Evolutionary conservation across 257 asterid genomes (phyloP), one percentile per base, ranked within the genome.

Genomic region (Solanum clarkiae): DNA sequence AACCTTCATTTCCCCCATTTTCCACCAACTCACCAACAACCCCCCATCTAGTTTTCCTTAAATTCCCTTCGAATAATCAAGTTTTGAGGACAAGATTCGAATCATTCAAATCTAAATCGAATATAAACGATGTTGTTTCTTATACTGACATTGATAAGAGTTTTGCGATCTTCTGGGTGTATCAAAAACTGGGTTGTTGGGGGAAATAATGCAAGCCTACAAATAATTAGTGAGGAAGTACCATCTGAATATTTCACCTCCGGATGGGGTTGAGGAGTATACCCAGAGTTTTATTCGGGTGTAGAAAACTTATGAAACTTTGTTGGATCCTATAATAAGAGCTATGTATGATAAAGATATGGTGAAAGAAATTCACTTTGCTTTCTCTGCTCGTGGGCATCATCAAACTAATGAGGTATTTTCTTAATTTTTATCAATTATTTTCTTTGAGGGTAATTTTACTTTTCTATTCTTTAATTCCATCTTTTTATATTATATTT

Each of bases 211-310:
- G 29, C 97, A 91, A 47, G 99, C 99, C 70, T 95, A 95, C 90
- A 95, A 94, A 91, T 95, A 91, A 89, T 86, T 95, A 14, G 99
- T 95, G 5, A 82, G 97, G 85, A 92, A 93, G 94, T 95, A 93
- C 87, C 99, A 95, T 89, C 99, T 98, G 84, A 98, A 95, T 86
- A 96, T 95, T 1, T 95, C 97, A 5, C 99, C 99, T 1, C 97
- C 98, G 87, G 98, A 66, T 85, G 95, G 91, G 93, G 93, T 88
- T 51, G 91, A 93, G 65, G 96, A 92, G 92, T 90, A 93, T 40
- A 93, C 99, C 1, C 86, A 87, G 86, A 80, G 90, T 81, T 95
- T 95, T 81, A 92, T 95, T 80, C 92, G 84, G 86, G 96, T 95
- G 0, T 97, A 95, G 87, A 95, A 94, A 86, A 98, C 99, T 4